A percentile compares a stretch with the other conserved stretches of the same genome.
Evolutionary conservation across 1,284 basidiomycete species (phyloP).

Genomic region (Apiotrichum sp.): DNA sequence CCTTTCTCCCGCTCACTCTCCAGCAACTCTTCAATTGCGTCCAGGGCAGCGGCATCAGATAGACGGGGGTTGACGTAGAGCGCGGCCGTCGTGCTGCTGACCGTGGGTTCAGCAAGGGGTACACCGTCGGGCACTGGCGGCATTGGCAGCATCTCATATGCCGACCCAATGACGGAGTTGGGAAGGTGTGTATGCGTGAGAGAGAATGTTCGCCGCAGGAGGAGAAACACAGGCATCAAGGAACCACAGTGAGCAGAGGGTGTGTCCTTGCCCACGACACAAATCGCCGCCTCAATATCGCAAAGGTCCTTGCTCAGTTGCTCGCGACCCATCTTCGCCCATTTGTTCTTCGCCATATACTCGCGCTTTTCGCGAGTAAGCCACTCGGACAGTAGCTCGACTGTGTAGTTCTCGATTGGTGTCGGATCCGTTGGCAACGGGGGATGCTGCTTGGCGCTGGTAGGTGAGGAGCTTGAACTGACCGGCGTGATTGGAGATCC

Average conservation of each 20-base stretch:
- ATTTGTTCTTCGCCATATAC: conserved; percentile 44
- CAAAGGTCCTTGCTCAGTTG: conserved; percentile 40
- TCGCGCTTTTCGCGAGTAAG: conserved; percentile 45
- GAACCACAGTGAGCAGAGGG: conserved; percentile 20
- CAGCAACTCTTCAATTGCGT: conserved; percentile 40
- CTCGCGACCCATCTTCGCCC: conserved; percentile 42
- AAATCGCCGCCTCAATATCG: conserved; percentile 42
- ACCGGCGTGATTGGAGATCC: background rate
- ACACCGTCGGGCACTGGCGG: conserved; percentile 40
- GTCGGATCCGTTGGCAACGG: conserved; percentile 16
- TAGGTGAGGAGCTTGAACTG: background rate
- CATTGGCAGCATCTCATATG: conserved; percentile 32
- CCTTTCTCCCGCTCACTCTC: conserved; percentile 43
- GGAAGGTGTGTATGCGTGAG: conserved; percentile 33
- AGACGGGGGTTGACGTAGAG: conserved; percentile 45
- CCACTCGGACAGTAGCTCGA: conserved; percentile 44
- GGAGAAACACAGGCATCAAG: conserved; percentile 35
- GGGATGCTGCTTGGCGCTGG: background rate
- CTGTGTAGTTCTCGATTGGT: conserved; percentile 33
- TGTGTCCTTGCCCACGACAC: conserved; percentile 20
- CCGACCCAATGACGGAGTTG: conserved; percentile 25
- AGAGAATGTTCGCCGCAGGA: conserved; percentile 33
- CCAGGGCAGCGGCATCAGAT: conserved; percentile 28
- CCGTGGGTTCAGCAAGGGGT: conserved; percentile 36
- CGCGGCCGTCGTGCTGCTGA: conserved; percentile 40